These are phyloP conservation scores for Cladosporium sp. DNA, from an alignment of 2,329 filamentous ascomycete genomes.

Conservation along the genomic window DNA sequence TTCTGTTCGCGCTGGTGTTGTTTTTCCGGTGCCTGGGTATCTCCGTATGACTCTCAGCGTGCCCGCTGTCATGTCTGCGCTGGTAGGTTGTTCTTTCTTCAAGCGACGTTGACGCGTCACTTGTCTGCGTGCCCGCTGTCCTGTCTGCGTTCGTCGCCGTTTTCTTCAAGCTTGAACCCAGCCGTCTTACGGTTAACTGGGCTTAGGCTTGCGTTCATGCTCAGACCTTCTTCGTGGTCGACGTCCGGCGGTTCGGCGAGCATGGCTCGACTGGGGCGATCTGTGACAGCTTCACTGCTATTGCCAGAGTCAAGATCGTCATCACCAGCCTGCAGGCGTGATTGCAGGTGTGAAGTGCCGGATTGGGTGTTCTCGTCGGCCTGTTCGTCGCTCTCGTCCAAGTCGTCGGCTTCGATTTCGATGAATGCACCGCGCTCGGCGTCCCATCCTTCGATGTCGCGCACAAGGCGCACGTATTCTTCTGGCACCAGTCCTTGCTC, in stretches of 20 bases:
- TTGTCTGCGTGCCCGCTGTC: constrained; percentile 8
- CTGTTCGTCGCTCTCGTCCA: neutral
- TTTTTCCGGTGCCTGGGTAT: too few species aligned
- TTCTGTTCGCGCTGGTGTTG: too few species aligned
- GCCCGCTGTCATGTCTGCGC: constrained; percentile 7
- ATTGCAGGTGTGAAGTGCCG: neutral
- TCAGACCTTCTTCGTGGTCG: constrained; percentile 7
- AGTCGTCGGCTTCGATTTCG: constrained; percentile 13
- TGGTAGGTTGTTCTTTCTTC: neutral
- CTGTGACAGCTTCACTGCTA: constrained; percentile 10
- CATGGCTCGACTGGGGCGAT: constrained; percentile 7
- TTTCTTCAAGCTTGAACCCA: neutral
- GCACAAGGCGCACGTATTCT: constrained; percentile 86
- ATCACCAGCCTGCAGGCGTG: neutral
- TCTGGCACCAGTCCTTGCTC: constrained; percentile 95
- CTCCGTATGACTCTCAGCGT: too few species aligned
- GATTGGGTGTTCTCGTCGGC: constrained; percentile 4
- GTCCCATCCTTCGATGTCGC: constrained; percentile 84
- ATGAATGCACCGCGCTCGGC: constrained; percentile 76
- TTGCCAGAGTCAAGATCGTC: constrained; percentile 8
- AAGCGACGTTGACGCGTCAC: too few species aligned
- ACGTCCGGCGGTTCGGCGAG: constrained; percentile 8
- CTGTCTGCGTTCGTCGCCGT: constrained; percentile 7
- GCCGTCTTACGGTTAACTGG: neutral
- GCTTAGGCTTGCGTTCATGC: constrained; percentile 3